Percentiles rank a stretch among this genome's conserved stretches.
Evolutionary conservation across 805 yeast species (phyloP).

Genomic region (Lachancea lanzarotensis): DNA sequence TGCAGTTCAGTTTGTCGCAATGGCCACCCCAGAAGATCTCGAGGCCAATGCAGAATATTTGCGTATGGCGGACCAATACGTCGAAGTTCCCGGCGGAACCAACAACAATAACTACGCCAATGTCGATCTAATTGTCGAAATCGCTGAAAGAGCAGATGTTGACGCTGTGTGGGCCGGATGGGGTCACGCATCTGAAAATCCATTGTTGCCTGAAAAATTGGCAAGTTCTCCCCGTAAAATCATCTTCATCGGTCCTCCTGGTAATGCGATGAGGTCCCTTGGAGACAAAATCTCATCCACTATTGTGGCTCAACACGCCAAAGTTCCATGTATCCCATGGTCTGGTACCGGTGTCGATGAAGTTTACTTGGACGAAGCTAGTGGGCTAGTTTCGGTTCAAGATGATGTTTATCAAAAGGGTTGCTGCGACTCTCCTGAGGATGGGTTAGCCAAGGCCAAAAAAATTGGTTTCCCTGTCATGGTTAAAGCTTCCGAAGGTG

Average conservation of each 20-base stretch:
- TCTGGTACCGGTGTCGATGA: conserved; percentile 95
- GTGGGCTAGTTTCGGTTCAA: conserved; percentile 82
- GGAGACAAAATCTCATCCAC: conserved; percentile 98
- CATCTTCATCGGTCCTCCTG: conserved; percentile 97
- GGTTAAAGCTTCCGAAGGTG: conserved; percentile 99
- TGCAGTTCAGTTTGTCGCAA: conserved; percentile 88
- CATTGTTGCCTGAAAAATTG: conserved; percentile 83
- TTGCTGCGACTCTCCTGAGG: conserved; percentile 79
- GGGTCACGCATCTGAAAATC: conserved; percentile 99
- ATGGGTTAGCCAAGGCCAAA: conserved; percentile 80
- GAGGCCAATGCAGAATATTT: conserved; percentile 96
- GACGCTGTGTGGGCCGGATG: conserved; percentile 99
- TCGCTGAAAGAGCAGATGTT: conserved; percentile 93
- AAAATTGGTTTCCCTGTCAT: conserved; percentile 95
- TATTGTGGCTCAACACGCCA: conserved; percentile 97
- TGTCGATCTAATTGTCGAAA: conserved; percentile 92
- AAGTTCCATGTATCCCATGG: conserved; percentile 99
- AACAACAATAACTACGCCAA: conserved; percentile 98
- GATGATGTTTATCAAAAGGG: conserved; percentile 82
- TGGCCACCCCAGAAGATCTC: conserved; percentile 99
- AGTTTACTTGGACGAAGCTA: conserved; percentile 58
- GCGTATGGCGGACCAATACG: conserved; percentile 98
- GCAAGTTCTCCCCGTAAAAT: conserved; percentile 90
- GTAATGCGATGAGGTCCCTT: conserved; percentile 97
- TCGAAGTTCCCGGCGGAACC: conserved; percentile 98